Evolutionary conservation across 2,329 filamentous ascomycete species (phyloP).

Genomic region (Myriangium duriaei): DNA sequence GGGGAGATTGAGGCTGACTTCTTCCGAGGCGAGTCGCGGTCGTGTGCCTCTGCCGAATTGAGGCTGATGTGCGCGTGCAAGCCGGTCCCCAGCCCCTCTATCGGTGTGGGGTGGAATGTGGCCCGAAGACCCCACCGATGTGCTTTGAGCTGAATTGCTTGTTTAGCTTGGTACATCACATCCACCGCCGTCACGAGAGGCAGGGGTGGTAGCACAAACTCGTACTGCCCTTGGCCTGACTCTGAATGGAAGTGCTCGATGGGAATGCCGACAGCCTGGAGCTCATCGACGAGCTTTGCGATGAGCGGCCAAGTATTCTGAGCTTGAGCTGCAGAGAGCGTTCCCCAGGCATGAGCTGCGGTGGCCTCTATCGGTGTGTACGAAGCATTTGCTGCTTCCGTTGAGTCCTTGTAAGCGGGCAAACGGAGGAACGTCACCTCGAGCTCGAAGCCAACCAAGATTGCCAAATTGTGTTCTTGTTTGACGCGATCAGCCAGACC

Average conservation of each 20-base stretch:
- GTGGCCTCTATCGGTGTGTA: slow-evolving; percentile 42
- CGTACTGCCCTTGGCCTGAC: slow-evolving; percentile 61
- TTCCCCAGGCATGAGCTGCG: slow-evolving; percentile 53
- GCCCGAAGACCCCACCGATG: slow-evolving; percentile 50
- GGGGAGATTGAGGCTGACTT: not conserved
- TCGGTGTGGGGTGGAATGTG: slow-evolving; percentile 63
- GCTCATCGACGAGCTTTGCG: slow-evolving; percentile 49
- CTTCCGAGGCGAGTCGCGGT: not conserved
- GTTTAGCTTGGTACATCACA: slow-evolving; percentile 55
- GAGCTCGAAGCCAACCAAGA: slow-evolving; percentile 68
- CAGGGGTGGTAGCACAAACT: slow-evolving; percentile 55
- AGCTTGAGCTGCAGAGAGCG: slow-evolving; percentile 50
- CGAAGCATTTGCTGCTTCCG: slow-evolving; percentile 5
- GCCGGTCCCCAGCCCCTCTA: slow-evolving; percentile 48
- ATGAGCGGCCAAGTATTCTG: slow-evolving; percentile 45
- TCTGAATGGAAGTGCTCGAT: slow-evolving; percentile 67
- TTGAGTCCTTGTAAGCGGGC: slow-evolving; percentile 8
- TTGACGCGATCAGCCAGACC: slow-evolving; percentile 41
- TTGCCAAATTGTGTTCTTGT: slow-evolving; percentile 39
- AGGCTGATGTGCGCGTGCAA: slow-evolving; percentile 61
- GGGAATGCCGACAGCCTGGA: slow-evolving; percentile 50
- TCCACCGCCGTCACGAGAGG: slow-evolving; percentile 58
- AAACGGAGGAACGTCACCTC: slow-evolving; percentile 60
- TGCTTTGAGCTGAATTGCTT: slow-evolving; percentile 54
- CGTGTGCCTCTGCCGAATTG: slow-evolving; percentile 23